Conservation (phyloP, 495 filamentous ascomycete genomes). For the Pyronema omphalodes region DNA sequence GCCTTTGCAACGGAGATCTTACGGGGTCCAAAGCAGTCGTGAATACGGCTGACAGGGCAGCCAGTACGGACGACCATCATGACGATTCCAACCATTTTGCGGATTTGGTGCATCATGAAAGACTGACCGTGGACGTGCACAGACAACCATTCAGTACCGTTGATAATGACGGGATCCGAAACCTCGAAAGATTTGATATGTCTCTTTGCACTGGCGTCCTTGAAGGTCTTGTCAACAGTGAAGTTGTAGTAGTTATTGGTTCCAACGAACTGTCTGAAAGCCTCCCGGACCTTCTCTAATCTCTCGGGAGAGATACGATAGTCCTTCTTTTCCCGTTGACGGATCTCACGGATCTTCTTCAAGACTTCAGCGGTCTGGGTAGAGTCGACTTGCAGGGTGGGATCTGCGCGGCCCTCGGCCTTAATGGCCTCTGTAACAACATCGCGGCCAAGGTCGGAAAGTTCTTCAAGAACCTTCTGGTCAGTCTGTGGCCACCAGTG, state of each 20-base stretch:
- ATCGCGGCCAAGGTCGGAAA: constrained; percentile 24
- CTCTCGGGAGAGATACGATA: constrained; percentile 64
- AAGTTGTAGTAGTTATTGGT: constrained; percentile 91
- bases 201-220: constrained; percentile 65
- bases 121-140: constrained; percentile 91
- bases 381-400: constrained; percentile 2
- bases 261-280: constrained; percentile 52
- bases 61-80: constrained; percentile 68
- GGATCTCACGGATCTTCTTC: constrained; percentile 58
- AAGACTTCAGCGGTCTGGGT: constrained; percentile 4
- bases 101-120: constrained; percentile 99
- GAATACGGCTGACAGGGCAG: constrained; percentile 43
- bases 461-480: constrained; percentile 52
- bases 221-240: constrained; percentile 66
- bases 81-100: constrained; percentile 94
- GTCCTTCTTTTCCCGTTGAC: constrained; percentile 52
- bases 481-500: constrained; percentile 67
- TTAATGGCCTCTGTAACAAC: constrained; percentile 15
- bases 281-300: constrained; percentile 49
- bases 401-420: constrained; percentile 24
- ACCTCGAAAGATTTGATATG: constrained; percentile 77
- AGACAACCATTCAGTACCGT: constrained; percentile 85
- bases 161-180: constrained; percentile 55
- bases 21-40: constrained; percentile 43
- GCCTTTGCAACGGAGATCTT: constrained; percentile 85